Conservation (phyloP, 345 rosid species). For the Firmiana major region DNA sequence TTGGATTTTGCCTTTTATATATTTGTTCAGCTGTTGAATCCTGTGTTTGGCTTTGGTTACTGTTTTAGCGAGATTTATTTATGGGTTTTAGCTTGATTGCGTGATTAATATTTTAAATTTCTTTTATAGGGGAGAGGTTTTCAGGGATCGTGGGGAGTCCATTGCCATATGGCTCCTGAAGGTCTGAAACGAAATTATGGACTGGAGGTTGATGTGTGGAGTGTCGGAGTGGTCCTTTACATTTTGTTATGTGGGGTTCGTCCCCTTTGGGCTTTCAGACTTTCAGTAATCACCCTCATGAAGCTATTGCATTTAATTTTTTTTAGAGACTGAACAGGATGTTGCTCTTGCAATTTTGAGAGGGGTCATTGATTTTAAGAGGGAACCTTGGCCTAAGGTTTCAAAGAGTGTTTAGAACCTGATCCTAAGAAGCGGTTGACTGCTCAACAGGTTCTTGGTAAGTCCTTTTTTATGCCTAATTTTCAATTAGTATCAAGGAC, state of each 20-base stretch:
- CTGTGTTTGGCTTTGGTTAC: constrained; percentile 10
- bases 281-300: background rate
- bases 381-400: constrained; percentile 98
- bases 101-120: background rate
- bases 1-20: background rate
- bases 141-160: constrained; percentile 21
- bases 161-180: constrained; percentile 95
- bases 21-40: background rate
- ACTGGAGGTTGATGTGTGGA: constrained; percentile 91
- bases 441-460: constrained; percentile 67
- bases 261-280: background rate
- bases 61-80: background rate
- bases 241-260: constrained; percentile 79
- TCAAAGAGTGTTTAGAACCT: constrained; percentile 79
- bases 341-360: constrained; percentile 95
- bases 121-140: constrained; percentile 1
- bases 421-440: constrained; percentile 74
- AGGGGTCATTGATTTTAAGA: constrained; percentile 41
- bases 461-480: background rate
- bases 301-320: background rate
- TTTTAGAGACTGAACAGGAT: constrained; percentile 88
- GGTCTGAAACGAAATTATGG: constrained; percentile 87
- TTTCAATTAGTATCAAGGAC: background rate
- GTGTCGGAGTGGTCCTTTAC: constrained; percentile 88
- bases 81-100: background rate